Conservation (phyloP, 441 rosid genomes). For the Daphne laureola region DNA sequence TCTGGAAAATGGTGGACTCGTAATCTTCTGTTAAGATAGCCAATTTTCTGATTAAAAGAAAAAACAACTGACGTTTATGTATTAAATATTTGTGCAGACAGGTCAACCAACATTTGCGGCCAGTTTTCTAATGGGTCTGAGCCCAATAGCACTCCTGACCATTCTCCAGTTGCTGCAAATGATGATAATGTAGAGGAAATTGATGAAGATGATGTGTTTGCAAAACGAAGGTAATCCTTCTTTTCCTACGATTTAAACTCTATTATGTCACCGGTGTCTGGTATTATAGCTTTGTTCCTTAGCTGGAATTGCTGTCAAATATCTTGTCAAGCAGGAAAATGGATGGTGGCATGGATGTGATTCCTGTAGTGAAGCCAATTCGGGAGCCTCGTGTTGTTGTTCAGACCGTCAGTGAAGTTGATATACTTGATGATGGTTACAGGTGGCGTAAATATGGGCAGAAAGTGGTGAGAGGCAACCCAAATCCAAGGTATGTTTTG, state of each 20-base stretch:
- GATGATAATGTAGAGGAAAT: constrained; percentile 51
- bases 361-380: constrained; percentile 81
- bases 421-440: constrained; percentile 96
- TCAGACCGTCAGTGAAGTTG: constrained; percentile 95
- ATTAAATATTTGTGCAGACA: constrained; percentile 35
- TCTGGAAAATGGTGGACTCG: too few species aligned
- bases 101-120: constrained; percentile 38
- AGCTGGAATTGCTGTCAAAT: constrained; percentile 17
- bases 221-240: constrained; percentile 62
- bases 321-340: constrained; percentile 51
- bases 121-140: constrained; percentile 38
- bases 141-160: constrained; percentile 44
- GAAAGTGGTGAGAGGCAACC: constrained; percentile 96
- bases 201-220: constrained; percentile 67
- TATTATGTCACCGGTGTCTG: neutral
- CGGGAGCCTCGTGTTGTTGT: constrained; percentile 95
- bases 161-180: constrained; percentile 42
- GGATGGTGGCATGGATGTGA: constrained; percentile 69
- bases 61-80: constrained; percentile 7
- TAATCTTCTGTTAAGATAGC: too few species aligned
- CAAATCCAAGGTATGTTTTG: constrained; percentile 73
- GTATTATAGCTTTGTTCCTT: neutral
- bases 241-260: constrained; percentile 11
- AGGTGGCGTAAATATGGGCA: constrained; percentile 99
- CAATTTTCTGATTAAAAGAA: too few species aligned